These are phyloP conservation scores for Macrolepiota fuliginosa DNA, from an alignment of 768 basidiomycete genomes.

Conservation along the genomic window DNA sequence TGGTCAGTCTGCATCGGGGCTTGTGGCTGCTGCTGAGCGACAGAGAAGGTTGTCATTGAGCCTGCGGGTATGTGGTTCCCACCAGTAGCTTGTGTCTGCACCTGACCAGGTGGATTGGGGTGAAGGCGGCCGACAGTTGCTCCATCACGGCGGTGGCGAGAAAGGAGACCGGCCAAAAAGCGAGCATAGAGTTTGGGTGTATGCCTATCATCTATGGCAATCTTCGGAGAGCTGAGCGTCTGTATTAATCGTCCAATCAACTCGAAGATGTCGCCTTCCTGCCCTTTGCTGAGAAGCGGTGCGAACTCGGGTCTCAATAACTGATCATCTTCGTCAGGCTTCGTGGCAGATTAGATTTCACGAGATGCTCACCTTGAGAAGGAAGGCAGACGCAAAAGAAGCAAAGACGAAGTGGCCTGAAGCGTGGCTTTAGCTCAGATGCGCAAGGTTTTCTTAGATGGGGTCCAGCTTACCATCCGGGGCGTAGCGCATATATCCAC, in stretches of 20 bases:
- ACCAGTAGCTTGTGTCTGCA: conserved; percentile 18
- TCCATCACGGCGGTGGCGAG: conserved; percentile 67
- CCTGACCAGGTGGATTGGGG: conserved; percentile 44
- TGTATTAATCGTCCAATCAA: conserved; percentile 72
- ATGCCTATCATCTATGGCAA: conserved; percentile 80
- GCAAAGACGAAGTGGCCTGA: conserved; percentile 75
- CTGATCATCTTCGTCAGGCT: conserved; percentile 29
- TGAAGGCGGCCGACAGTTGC: conserved; percentile 55
- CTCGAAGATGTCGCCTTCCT: conserved; percentile 70
- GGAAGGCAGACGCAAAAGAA: conserved; percentile 79
- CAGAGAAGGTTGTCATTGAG: conserved; percentile 28
- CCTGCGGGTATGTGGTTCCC: conserved; percentile 15
- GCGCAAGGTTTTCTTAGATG: background rate
- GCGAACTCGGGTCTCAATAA: conserved; percentile 74
- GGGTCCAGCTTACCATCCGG: conserved; percentile 57
- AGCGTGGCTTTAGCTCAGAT: background rate
- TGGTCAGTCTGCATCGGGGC: conserved; percentile 17
- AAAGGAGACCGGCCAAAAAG: conserved; percentile 72
- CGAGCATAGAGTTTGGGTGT: conserved; percentile 79
- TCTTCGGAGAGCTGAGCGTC: conserved; percentile 64
- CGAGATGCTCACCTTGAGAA: conserved; percentile 59
- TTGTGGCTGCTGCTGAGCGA: conserved; percentile 17
- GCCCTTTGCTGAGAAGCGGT: conserved; percentile 54
- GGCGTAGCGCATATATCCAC: conserved; percentile 74
- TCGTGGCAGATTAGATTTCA: background rate